Evolutionary conservation across 2,329 filamentous ascomycete genomes (phyloP).

Genomic region (Pseudocercospora pini-densiflorae): DNA sequence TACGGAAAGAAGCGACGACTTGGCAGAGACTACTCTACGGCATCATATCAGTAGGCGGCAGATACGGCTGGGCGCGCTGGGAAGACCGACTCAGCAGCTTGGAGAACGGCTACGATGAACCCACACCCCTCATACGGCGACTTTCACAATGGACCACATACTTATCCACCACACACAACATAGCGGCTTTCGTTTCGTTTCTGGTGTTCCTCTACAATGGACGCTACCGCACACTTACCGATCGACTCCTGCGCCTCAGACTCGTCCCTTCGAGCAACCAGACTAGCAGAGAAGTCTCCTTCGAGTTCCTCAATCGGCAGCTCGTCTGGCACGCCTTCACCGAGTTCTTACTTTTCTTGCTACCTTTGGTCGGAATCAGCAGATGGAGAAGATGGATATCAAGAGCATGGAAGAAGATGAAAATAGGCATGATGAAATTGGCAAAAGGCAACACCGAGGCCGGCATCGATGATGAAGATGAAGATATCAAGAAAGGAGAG

Average conservation of each 20-base stretch:
- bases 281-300: slow-evolving; percentile 88
- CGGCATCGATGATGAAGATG: slow-evolving; percentile 48
- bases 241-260: slow-evolving; percentile 81
- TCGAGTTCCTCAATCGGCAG: slow-evolving; percentile 96
- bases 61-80: slow-evolving; percentile 91
- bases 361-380: slow-evolving; percentile 95
- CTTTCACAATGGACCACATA: slow-evolving; percentile 67
- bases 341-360: slow-evolving; percentile 93
- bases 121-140: slow-evolving; percentile 55
- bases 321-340: slow-evolving; percentile 99
- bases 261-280: slow-evolving; percentile 84
- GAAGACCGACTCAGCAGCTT: slow-evolving; percentile 80
- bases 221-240: slow-evolving; percentile 86
- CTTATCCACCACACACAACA: slow-evolving; percentile 74
- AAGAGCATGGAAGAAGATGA: slow-evolving; percentile 82
- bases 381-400: slow-evolving; percentile 91
- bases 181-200: slow-evolving; percentile 83
- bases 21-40: slow-evolving; percentile 87
- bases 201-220: slow-evolving; percentile 90
- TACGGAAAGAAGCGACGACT: slow-evolving; percentile 70
- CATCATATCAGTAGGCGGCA: slow-evolving; percentile 80
- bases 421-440: slow-evolving; percentile 60
- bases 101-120: slow-evolving; percentile 72
- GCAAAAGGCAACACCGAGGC: slow-evolving; percentile 42
- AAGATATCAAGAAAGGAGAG: slow-evolving; percentile 58